Evolutionary conservation across 164 flowering plant genomes (phyloP).

Genomic region (Liriodendron chinense): DNA sequence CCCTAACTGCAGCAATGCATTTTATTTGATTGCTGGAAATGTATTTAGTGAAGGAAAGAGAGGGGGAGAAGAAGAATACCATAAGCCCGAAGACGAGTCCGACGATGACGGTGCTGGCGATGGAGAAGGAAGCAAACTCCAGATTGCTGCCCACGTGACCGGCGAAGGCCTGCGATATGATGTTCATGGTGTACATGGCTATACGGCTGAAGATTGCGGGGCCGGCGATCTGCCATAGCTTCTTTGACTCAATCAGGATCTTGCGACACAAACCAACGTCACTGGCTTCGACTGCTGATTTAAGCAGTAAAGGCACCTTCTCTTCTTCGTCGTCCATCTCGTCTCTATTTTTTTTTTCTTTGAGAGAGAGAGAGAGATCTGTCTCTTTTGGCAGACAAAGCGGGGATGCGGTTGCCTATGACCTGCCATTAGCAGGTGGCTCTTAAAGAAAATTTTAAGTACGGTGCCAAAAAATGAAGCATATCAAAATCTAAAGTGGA

Average conservation of each 20-base stretch:
- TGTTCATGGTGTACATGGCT: constrained; percentile 40
- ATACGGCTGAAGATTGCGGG: constrained; percentile 61
- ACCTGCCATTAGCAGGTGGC: too few species aligned
- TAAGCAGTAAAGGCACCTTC: constrained; percentile 22
- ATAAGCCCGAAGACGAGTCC: constrained; percentile 58
- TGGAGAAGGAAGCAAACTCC: constrained; percentile 58
- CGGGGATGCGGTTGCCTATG: too few species aligned
- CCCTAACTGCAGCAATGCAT: constrained; percentile 29
- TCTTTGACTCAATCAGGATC: constrained; percentile 50
- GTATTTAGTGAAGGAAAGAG: neutral
- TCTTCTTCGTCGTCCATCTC: constrained; percentile 9
- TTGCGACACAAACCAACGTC: constrained; percentile 15
- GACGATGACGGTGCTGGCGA: constrained; percentile 47
- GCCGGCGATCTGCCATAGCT: constrained; percentile 56
- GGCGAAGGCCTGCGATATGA: constrained; percentile 58
- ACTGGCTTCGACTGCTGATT: neutral
- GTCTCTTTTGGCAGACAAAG: too few species aligned
- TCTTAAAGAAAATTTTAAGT: too few species aligned
- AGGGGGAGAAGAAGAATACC: constrained; percentile 30
- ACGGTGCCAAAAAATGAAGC: too few species aligned
- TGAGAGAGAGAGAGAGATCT: too few species aligned
- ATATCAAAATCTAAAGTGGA: too few species aligned
- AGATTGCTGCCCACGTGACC: constrained; percentile 66
- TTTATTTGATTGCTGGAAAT: too few species aligned
- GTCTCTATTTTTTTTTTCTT: too few species aligned